phyloP scores from a whole-genome alignment of 192 early-diverging fungal genomes.

The Polychytrium aggregatum region DNA sequence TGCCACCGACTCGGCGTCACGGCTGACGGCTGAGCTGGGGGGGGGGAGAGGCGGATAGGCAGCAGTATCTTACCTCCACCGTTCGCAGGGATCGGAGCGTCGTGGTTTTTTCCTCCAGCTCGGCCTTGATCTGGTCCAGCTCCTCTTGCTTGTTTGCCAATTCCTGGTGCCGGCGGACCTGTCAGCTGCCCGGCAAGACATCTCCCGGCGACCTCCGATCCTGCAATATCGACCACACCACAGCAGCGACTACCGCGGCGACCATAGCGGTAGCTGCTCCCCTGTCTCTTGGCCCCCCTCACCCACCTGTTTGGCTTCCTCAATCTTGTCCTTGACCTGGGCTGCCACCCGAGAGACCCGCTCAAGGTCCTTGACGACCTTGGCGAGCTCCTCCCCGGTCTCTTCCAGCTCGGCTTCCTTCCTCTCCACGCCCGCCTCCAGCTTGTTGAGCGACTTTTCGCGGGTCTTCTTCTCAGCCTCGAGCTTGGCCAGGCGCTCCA shows the following conservation, averaged over 20 bases:
- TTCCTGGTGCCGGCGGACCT: slow-evolving; percentile 26
- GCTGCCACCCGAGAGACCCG: slow-evolving; percentile 21
- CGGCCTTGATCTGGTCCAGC: slow-evolving; percentile 50
- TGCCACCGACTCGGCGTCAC: no score
- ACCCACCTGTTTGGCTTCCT: slow-evolving; percentile 32
- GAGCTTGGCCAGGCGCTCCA: slow-evolving; percentile 61
- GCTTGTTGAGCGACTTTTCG: slow-evolving; percentile 62
- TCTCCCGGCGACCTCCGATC: no score
- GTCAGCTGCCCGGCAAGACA: no score
- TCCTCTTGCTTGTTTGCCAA: slow-evolving; percentile 60
- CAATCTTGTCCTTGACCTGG: slow-evolving; percentile 25
- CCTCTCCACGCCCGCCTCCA: slow-evolving; percentile 50
- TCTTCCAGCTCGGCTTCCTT: slow-evolving; percentile 55
- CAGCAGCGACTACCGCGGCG: no score
- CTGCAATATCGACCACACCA: no score
- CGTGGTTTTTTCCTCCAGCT: slow-evolving; percentile 53
- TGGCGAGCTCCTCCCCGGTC: slow-evolving; percentile 46
- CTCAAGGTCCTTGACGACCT: slow-evolving; percentile 51
- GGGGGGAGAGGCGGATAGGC: no score
- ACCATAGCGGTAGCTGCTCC: no score
- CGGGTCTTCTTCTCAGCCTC: slow-evolving; percentile 61
- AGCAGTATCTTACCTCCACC: slow-evolving; percentile 42
- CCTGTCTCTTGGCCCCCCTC: background rate
- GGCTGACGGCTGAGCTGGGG: no score
- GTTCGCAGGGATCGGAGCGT: slow-evolving; percentile 39